These are phyloP conservation scores for Astrothelium subdiscretum DNA, from an alignment of 495 filamentous ascomycete species.

Conservation along the genomic window DNA sequence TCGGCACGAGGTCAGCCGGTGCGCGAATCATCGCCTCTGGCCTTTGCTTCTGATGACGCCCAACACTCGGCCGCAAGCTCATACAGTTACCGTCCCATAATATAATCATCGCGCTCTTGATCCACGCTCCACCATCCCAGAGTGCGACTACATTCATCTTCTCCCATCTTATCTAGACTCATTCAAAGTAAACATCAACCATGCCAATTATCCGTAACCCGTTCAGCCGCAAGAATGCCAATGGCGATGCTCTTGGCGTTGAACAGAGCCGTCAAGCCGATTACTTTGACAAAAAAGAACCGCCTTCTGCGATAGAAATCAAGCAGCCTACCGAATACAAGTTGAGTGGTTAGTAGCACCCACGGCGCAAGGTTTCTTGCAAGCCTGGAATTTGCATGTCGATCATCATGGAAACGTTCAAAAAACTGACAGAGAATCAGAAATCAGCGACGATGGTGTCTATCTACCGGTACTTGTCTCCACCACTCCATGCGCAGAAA, in stretches of 20 bases:
- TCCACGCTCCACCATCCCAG: neutral
- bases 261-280: neutral
- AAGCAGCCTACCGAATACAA: slow-evolving; percentile 30
- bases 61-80: too few species aligned
- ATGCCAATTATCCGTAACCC: neutral
- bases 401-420: neutral
- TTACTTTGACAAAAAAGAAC: slow-evolving; percentile 19
- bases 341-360: slow-evolving; percentile 26
- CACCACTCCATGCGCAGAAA: slow-evolving; percentile 6
- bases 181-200: neutral
- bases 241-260: neutral
- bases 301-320: neutral
- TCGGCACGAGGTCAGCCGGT: neutral
- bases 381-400: neutral
- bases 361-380: neutral
- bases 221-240: slow-evolving; percentile 1
- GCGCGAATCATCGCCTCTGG: neutral
- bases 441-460: slow-evolving; percentile 92
- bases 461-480: slow-evolving; percentile 69
- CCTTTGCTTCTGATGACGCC: neutral
- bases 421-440: slow-evolving; percentile 34
- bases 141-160: neutral
- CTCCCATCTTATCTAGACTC: neutral
- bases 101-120: neutral
- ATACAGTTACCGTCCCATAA: neutral